Evolutionary conservation across 2,329 filamentous ascomycete genomes (phyloP).

Genomic region (Blumeria hordei): DNA sequence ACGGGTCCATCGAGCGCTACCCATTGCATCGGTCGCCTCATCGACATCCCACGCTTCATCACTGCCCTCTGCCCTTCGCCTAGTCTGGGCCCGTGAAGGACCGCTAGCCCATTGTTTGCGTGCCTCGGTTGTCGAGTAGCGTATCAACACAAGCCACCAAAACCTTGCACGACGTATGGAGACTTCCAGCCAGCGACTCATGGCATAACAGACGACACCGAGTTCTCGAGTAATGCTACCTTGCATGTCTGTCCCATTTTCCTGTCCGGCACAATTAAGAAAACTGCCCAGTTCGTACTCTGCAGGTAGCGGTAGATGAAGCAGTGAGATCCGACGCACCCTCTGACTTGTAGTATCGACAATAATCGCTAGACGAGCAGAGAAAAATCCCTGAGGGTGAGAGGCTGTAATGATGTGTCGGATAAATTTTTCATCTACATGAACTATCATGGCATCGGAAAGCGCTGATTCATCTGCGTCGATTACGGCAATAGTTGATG

Average conservation of each 20-base stretch:
- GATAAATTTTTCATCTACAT: slow-evolving; percentile 13
- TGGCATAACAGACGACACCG: slow-evolving; percentile 37
- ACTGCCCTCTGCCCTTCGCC: slow-evolving; percentile 7
- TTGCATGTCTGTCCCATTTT: slow-evolving; percentile 14
- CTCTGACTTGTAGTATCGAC: slow-evolving; percentile 28
- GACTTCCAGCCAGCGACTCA: slow-evolving; percentile 41
- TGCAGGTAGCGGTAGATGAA: slow-evolving; percentile 31
- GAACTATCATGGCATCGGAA: slow-evolving; percentile 4
- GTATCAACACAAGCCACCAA: slow-evolving; percentile 30
- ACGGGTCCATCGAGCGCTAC: slow-evolving; percentile 14
- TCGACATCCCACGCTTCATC: slow-evolving; percentile 12
- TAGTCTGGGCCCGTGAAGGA: slow-evolving; percentile 1
- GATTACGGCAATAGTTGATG: slow-evolving; percentile 25
- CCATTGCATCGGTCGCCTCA: slow-evolving; percentile 4
- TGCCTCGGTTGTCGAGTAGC: slow-evolving; percentile 19
- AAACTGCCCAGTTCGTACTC: slow-evolving; percentile 32
- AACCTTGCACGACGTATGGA: slow-evolving; percentile 34
- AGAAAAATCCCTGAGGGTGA: slow-evolving; percentile 28
- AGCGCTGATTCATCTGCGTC: slow-evolving; percentile 11
- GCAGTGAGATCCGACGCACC: slow-evolving; percentile 28
- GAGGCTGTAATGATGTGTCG: slow-evolving; percentile 30
- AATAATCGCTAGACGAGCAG: slow-evolving; percentile 29
- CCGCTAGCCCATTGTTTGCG: slow-evolving; percentile 4
- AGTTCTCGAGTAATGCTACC: slow-evolving; percentile 31
- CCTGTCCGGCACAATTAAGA: slow-evolving; percentile 7